Evolutionary conservation across 1,139 yeast species (phyloP), one percentile per base, ranked within the genome.

Genomic region (Blastobotrys ciferrii): DNA sequence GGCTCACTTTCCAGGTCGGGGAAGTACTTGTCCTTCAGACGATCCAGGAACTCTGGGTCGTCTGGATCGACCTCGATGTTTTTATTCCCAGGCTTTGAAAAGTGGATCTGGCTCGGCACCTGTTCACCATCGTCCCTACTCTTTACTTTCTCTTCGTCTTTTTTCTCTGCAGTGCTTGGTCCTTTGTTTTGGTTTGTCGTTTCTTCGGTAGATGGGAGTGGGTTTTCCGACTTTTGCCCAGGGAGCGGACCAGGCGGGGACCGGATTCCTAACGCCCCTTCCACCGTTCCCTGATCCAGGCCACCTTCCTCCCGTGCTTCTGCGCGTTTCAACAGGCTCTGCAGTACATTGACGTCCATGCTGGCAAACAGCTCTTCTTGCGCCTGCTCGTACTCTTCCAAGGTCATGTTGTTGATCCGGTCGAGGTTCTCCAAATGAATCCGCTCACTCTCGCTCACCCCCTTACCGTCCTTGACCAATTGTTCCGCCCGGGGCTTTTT

Each of bases 1-100:
- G 89, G 79, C 58, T 92, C 96, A 47, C 75, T 80, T 2, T 96
- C 95, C 49, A 92, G 73, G 57, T 88, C 89, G 0, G 99, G 97
- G 66, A 82, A 92, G 68, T 83, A 94, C 62, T 87, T 87, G 36
- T 81, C 84, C 61, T 89, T 95, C 50, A 94, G 70, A 58, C 87
- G 84, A 40, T 83, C 82, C 56, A 81, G 78, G 63, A 89, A 91
- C 15, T 82, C 77, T 1, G 95, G 92, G 33, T 59, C 65, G 40
- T 60, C 58, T 46, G 66, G 52, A 25, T 62, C 65, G n/a, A 51
- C n/a, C n/a, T n/a, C n/a, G n/a, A n/a, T 57, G 4, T 50, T 52
- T n/a, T 13, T n/a, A 13, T 7, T 42, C 33, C 13, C 46, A 43
- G 4, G 61, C 55, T 13, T 49, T 42, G 66, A 63, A 46, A 63